Conservation (phyloP, 176 grass and related monocot species). For the Raddia distichophylla region DNA sequence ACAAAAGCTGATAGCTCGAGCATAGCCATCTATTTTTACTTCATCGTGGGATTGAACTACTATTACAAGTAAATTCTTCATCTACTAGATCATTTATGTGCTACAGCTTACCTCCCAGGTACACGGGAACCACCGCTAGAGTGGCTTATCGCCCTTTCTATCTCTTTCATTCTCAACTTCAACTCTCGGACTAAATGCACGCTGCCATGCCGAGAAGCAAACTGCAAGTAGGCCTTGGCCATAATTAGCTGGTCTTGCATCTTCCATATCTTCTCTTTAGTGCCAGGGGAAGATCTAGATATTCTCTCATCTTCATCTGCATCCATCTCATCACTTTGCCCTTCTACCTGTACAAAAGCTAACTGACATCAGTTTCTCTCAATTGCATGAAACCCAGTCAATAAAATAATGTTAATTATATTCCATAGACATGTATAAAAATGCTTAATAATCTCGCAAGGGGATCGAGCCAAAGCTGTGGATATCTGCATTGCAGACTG, state of each 20-base stretch:
- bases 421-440: not conserved
- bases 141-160: constrained; percentile 63
- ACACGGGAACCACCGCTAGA: constrained; percentile 48
- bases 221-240: constrained; percentile 72
- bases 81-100: not conserved
- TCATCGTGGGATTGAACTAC: not conserved
- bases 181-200: constrained; percentile 62
- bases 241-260: constrained; percentile 87
- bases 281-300: constrained; percentile 37
- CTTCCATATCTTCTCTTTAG: constrained; percentile 70
- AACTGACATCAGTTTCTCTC: not conserved
- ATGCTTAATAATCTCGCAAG: not conserved
- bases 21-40: constrained; percentile 9
- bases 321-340: constrained; percentile 35
- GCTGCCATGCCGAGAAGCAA: constrained; percentile 56
- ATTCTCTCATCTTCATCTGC: constrained; percentile 50
- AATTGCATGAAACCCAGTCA: not conserved
- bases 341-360: constrained; percentile 43
- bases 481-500: not conserved
- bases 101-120: constrained; percentile 62
- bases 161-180: constrained; percentile 81
- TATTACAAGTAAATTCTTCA: not conserved
- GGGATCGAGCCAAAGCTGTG: not conserved
- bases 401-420: not conserved
- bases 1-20: not conserved